These are phyloP conservation scores for Arthrobotrys megalospora DNA, from an alignment of 2,329 filamentous ascomycete genomes.

Conservation along the genomic window DNA sequence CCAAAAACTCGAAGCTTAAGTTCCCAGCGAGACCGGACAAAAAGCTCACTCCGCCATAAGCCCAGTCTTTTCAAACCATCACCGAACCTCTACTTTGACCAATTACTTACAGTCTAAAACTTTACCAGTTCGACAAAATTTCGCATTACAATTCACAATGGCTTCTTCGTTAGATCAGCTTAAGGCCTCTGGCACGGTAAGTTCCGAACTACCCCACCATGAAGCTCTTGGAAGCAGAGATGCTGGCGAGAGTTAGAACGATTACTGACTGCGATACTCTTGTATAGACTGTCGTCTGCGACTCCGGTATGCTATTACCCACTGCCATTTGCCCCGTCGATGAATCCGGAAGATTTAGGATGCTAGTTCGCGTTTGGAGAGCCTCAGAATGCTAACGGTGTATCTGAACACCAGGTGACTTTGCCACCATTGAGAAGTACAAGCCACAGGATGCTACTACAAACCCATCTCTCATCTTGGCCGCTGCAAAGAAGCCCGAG, in stretches of 20 bases:
- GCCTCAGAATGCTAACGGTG: background rate
- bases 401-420: constrained; percentile 65
- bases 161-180: constrained; percentile 87
- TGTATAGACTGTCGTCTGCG: constrained; percentile 88
- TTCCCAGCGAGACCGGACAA: constrained; percentile 42
- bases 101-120: constrained; percentile 3
- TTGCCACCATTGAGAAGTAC: constrained; percentile 95
- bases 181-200: constrained; percentile 95
- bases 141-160: constrained; percentile 58
- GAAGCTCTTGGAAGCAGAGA: background rate
- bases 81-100: constrained; percentile 16
- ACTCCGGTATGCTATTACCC: constrained; percentile 80
- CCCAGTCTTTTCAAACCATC: background rate
- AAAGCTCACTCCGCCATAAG: constrained; percentile 2
- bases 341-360: background rate
- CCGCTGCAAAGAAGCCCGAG: constrained; percentile 97
- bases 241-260: background rate
- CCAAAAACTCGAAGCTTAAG: constrained; percentile 20
- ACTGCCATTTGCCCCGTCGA: constrained; percentile 31
- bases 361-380: background rate
- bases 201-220: constrained; percentile 68
- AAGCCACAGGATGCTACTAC: constrained; percentile 99
- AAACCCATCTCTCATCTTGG: constrained; percentile 98
- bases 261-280: constrained; percentile 29
- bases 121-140: constrained; percentile 25